Percentiles rank a stretch among this genome's conserved stretches.
phyloP scores from a whole-genome alignment of 1,139 yeast genomes.

The Debaryomyces coudertii region DNA sequence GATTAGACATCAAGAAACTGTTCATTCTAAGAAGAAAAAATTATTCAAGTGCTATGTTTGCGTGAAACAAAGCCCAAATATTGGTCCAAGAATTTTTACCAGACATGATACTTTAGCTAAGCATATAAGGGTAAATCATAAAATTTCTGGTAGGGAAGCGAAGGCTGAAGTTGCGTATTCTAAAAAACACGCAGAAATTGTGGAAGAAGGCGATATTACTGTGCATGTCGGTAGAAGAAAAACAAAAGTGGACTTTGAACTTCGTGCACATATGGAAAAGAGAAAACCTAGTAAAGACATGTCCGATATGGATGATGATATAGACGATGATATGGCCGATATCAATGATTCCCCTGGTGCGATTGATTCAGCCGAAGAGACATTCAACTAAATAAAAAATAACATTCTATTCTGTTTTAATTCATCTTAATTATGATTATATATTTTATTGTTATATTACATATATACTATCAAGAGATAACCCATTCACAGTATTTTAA shows the following conservation, averaged over 20 bases:
- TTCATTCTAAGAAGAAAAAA: constrained; percentile 86
- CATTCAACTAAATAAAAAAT: constrained; percentile 4
- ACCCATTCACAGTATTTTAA: neutral
- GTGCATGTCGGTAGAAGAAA: constrained; percentile 53
- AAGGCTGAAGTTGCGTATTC: constrained; percentile 55
- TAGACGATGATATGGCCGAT: constrained; percentile 18
- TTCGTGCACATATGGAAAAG: constrained; percentile 52
- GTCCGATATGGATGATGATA: constrained; percentile 21
- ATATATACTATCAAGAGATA: constrained; percentile 7
- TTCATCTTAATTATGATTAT: constrained; percentile 8
- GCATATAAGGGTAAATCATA: constrained; percentile 89
- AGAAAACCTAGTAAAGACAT: constrained; percentile 28
- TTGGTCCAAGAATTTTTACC: constrained; percentile 74
- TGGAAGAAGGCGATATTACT: constrained; percentile 48
- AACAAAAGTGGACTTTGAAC: constrained; percentile 52
- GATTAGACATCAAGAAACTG: constrained; percentile 93
- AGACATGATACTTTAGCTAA: constrained; percentile 94
- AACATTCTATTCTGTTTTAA: constrained; percentile 4
- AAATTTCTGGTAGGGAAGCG: constrained; percentile 68
- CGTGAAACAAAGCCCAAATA: constrained; percentile 58
- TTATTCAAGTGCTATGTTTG: constrained; percentile 87
- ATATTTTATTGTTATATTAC: constrained; percentile 8
- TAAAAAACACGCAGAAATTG: constrained; percentile 51
- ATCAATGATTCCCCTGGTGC: constrained; percentile 29
- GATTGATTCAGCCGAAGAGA: constrained; percentile 30